Evolutionary conservation across 2,329 filamentous ascomycete genomes (phyloP), one percentile per base, ranked within the genome.

Genomic region (Fusarium papillatum): DNA sequence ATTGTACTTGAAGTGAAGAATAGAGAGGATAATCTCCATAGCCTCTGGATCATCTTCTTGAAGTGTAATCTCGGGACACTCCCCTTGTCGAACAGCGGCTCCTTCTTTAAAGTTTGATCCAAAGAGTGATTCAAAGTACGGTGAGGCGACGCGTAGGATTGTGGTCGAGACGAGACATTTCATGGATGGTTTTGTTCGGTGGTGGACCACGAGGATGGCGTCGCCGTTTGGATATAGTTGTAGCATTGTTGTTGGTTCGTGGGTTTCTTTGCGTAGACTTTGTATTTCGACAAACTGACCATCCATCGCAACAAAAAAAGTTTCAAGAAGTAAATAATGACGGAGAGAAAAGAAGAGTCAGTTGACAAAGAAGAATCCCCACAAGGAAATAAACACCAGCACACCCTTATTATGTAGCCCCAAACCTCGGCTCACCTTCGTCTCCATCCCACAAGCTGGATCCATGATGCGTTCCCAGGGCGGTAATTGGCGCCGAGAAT

Each of bases 21-120:
- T 46, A 13, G 64, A 66, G 16, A 66, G 64, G 14, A 66, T 60
- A 17, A 60, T 66, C 38, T 66, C 50, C 64, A 66, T 66, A 17
- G 64, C 64, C 29, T 66, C 64, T 0, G 64, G 64, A 8, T 66
- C 64, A n/a, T 66, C 64, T 13, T 66, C 64, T 17, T 66, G 26
- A 17, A 66, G 64, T 7, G 53, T 66, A n/a, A 66, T 66, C 50
- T 66, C 64, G 1, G 64, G 64, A 29, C 64, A 66, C 3, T 60
- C 39, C 29, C 64, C 64, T n/a, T 66, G 64, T 13, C 64, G 50
- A 22, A 66, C 64, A 2, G 53, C 39, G 2, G 64, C 50, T 5
- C 38, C 64, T 38, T 66, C 64, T 29, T 66, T 66, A 38, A 66
- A 66, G 16, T 60, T 31, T 16, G 64, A 60, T 26, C 64, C 64